Percentiles rank a stretch among this genome's conserved stretches.
Evolutionary conservation across 1,139 yeast genomes (phyloP).

Genomic region (Suhomyces guaymorum): DNA sequence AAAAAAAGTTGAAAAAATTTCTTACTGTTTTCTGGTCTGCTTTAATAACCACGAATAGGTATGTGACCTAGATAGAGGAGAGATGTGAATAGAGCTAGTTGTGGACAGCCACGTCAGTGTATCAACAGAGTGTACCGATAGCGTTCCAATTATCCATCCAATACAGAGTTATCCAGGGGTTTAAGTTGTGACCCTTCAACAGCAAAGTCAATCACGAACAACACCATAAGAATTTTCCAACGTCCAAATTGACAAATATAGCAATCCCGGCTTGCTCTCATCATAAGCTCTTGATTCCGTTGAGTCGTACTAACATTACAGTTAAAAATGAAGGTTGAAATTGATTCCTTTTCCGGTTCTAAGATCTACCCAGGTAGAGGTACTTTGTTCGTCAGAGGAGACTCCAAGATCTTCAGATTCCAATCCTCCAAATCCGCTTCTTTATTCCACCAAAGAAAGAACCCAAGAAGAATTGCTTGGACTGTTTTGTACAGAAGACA

Average conservation of each 20-base stretch:
- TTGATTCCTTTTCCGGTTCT: conserved; percentile 98
- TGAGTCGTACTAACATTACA: conserved; percentile 24
- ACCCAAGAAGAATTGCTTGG: conserved; percentile 99
- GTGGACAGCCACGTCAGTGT: conserved; percentile 1
- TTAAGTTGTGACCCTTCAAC: no score
- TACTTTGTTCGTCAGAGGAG: conserved; percentile 98
- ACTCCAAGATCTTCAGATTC: conserved; percentile 99
- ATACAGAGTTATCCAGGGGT: no score
- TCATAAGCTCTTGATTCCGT: no score
- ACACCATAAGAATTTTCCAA: no score
- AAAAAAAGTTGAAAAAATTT: conserved; percentile 15
- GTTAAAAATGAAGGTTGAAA: conserved; percentile 92
- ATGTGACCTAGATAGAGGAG: conserved; percentile 7
- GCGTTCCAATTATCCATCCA: no score
- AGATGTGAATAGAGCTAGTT: neutral
- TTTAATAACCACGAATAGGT: conserved; percentile 17
- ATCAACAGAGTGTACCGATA: no score
- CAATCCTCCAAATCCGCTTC: conserved; percentile 97
- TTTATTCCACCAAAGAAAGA: conserved; percentile 99
- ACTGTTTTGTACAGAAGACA: conserved; percentile 99
- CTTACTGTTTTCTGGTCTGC: conserved; percentile 16
- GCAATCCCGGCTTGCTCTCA: no score
- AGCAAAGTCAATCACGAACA: no score
- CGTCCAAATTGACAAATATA: no score
- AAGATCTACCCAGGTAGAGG: conserved; percentile 99